Conservation (phyloP, 129 eudicot species). For the Pseudognaphalium luteoalbum region DNA sequence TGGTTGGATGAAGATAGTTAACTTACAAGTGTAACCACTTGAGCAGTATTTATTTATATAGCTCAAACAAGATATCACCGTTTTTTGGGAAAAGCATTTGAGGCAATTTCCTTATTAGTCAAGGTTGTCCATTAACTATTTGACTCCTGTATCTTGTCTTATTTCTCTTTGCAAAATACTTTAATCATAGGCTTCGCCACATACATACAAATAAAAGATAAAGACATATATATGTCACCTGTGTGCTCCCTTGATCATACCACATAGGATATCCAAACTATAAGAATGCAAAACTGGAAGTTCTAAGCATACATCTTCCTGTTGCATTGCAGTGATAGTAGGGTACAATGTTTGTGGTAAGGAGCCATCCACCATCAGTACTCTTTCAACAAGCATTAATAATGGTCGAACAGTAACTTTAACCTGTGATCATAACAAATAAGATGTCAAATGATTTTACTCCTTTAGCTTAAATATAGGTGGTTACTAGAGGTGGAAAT, state of each 20-base stretch:
- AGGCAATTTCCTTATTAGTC: not conserved
- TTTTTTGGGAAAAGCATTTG: not conserved
- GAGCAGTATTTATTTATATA: not conserved
- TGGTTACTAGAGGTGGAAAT: not conserved
- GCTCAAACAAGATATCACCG: not conserved
- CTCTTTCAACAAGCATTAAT: conserved; percentile 68
- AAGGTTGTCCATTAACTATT: not conserved
- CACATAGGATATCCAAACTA: conserved; percentile 62
- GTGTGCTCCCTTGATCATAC: conserved; percentile 54
- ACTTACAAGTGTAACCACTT: not conserved
- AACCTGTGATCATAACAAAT: conserved; percentile 45
- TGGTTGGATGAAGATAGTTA: not conserved
- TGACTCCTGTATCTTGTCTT: not conserved
- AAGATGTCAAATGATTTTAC: not conserved
- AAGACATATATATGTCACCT: conserved; percentile 45
- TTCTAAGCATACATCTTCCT: conserved; percentile 67
- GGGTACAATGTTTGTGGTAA: conserved; percentile 51
- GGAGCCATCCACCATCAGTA: conserved; percentile 81
- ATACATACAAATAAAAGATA: not conserved
- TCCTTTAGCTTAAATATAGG: not conserved
- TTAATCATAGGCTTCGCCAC: not conserved
- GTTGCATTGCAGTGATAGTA: conserved; percentile 64
- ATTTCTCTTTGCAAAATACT: not conserved
- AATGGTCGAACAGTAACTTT: conserved; percentile 55
- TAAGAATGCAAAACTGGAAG: conserved; percentile 65